Evolutionary conservation across 2,329 filamentous ascomycete species (phyloP).

Genomic region (Scortechinia acanthostroma): DNA sequence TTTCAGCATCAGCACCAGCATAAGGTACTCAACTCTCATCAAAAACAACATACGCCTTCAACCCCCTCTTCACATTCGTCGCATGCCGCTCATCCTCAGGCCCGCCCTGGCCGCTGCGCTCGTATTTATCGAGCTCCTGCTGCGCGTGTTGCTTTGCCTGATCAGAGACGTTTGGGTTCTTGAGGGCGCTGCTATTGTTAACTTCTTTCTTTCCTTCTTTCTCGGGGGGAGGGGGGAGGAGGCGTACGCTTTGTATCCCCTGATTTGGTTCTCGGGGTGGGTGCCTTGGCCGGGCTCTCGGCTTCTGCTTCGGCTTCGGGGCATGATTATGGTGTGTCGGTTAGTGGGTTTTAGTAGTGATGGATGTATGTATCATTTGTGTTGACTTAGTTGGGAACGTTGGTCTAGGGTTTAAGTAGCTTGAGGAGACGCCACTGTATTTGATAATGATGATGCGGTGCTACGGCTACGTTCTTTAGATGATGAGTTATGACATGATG

Average conservation of each 20-base stretch:
- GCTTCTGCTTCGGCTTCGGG: neutral
- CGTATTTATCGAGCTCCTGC: neutral
- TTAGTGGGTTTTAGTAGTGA: too few relatives aligned
- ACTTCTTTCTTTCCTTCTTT: neutral
- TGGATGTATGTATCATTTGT: neutral
- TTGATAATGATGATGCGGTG: too few relatives aligned
- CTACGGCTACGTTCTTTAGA: too few relatives aligned
- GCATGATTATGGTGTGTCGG: too few relatives aligned
- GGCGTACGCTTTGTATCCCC: neutral
- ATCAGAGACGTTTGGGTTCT: neutral
- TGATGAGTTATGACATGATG: neutral
- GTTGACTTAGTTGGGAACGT: neutral
- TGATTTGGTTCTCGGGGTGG: neutral
- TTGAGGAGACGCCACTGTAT: neutral
- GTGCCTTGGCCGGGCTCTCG: neutral
- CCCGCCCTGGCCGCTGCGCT: neutral
- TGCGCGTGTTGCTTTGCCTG: neutral
- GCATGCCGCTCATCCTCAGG: neutral
- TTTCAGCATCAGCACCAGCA: neutral
- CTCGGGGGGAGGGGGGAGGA: neutral
- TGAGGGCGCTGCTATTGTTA: neutral
- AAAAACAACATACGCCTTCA: constrained; percentile 1
- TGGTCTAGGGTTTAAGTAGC: neutral
- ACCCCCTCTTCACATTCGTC: neutral
- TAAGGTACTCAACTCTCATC: neutral